Conservation (phyloP, 371 early-diverging fungal species). For the Mucor circinelloides region DNA sequence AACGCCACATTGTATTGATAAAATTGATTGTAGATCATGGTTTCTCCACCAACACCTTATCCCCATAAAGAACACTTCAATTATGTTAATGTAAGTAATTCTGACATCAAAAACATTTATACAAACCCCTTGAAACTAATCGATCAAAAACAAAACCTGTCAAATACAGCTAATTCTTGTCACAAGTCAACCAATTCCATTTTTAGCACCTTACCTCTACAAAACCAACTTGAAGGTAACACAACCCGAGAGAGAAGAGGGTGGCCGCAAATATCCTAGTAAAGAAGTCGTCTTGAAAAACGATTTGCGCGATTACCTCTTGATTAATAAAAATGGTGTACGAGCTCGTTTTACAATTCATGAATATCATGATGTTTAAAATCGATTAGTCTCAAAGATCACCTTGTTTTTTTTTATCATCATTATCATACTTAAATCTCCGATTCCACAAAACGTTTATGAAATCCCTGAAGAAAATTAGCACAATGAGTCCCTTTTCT, state of each 20-base stretch:
- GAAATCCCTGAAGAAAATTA: neutral
- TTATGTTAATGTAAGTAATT: conserved; percentile 58
- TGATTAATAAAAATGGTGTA: conserved; percentile 62
- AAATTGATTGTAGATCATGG: conserved; percentile 48
- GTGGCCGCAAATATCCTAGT: conserved; percentile 48
- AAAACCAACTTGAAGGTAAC: conserved; percentile 51
- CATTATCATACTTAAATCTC: neutral
- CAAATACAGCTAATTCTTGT: conserved; percentile 53
- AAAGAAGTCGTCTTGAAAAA: conserved; percentile 56
- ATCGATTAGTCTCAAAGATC: conserved; percentile 1
- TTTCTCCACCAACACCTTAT: conserved; percentile 57
- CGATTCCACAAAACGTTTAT: neutral
- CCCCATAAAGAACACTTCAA: conserved; percentile 57
- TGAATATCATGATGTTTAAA: conserved; percentile 60
- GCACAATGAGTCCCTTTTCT: neutral
- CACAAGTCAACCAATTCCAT: conserved; percentile 53
- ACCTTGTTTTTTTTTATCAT: neutral
- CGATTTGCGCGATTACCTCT: conserved; percentile 64
- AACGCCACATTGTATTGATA: neutral
- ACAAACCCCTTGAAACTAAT: neutral
- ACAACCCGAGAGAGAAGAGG: conserved; percentile 46
- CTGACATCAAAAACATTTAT: neutral
- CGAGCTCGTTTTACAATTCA: conserved; percentile 60
- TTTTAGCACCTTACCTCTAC: conserved; percentile 66
- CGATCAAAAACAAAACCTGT: neutral